A percentile compares a stretch with the other conserved stretches of the same genome.
phyloP scores from a whole-genome alignment of 192 early-diverging fungal genomes.

The Podila clonocystis region DNA sequence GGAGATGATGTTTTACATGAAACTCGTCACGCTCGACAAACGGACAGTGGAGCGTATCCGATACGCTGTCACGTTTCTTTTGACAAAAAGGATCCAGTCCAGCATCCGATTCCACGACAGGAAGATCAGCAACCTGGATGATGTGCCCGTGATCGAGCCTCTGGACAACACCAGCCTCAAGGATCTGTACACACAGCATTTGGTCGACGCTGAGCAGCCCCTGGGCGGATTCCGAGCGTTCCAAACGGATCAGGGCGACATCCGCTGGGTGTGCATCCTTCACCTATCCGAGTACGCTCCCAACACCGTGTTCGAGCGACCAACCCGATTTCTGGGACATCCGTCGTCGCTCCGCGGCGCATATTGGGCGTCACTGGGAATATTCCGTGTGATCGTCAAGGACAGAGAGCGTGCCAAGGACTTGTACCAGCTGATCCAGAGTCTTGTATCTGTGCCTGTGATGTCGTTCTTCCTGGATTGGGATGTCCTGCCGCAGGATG shows the following conservation, averaged over 20 bases:
- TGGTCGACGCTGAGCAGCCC: conserved; percentile 3
- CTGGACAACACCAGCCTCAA: conserved; percentile 11
- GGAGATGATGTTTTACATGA: conserved; percentile 38
- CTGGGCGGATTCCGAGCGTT: neutral
- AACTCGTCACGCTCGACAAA: neutral
- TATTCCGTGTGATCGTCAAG: conserved; percentile 12
- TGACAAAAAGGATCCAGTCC: conserved; percentile 16
- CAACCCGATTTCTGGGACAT: neutral
- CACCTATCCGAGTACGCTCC: conserved; percentile 1
- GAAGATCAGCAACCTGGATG: conserved; percentile 10
- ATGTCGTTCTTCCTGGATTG: conserved; percentile 35
- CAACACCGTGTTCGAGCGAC: neutral
- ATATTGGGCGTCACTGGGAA: neutral
- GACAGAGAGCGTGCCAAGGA: conserved; percentile 3
- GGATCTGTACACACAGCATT: conserved; percentile 10
- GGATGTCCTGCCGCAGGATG: conserved; percentile 11
- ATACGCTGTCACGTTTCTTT: conserved; percentile 29
- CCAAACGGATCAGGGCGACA: conserved; percentile 12
- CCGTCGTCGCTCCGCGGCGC: neutral
- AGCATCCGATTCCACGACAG: conserved; percentile 3
- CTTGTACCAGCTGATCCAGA: neutral
- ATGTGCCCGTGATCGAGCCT: conserved; percentile 12
- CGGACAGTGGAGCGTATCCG: conserved; percentile 8
- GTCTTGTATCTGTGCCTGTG: neutral
- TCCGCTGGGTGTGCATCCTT: conserved; percentile 20